A percentile compares a stretch with the other conserved stretches of the same genome.
phyloP scores from a whole-genome alignment of 177 flowering plant species.

The Tripterygium wilfordii region DNA sequence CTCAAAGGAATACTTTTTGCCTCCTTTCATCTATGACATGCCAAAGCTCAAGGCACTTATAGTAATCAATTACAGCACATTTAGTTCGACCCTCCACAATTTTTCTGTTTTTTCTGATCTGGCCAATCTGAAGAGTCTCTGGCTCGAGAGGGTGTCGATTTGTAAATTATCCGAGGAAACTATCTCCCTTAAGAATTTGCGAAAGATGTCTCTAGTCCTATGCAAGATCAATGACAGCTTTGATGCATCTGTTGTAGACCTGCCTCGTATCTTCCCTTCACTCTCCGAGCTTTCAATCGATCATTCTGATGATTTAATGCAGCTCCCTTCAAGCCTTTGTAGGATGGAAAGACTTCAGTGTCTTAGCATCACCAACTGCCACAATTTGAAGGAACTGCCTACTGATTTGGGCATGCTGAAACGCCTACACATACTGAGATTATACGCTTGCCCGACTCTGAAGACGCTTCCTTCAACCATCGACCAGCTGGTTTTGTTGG shows the following conservation, averaged over 20 bases:
- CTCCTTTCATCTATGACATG: conserved; percentile 65
- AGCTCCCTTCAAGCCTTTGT: conserved; percentile 52
- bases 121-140: conserved; percentile 57
- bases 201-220: conserved; percentile 54
- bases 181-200: conserved; percentile 30
- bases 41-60: conserved; percentile 60
- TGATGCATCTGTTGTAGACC: conserved; percentile 25
- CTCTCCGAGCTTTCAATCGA: conserved; percentile 68
- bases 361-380: conserved; percentile 74
- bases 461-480: conserved; percentile 45
- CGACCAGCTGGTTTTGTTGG: conserved; percentile 32
- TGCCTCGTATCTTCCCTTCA: conserved; percentile 43
- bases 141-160: conserved; percentile 61
- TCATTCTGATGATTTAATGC: conserved; percentile 52
- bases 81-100: conserved; percentile 36
- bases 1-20: conserved; percentile 46
- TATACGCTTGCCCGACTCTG: conserved; percentile 58
- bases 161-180: conserved; percentile 27
- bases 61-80: conserved; percentile 39
- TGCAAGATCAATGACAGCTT: conserved; percentile 44
- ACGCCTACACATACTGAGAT: conserved; percentile 39
- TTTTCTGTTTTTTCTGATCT: conserved; percentile 35
- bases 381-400: conserved; percentile 45
- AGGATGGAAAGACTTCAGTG: conserved; percentile 31
- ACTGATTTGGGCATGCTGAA: conserved; percentile 36